Percentiles rank a stretch among this genome's conserved stretches.
Conservation (phyloP, 495 filamentous ascomycete genomes). For the Penicillium tannophilum region DNA sequence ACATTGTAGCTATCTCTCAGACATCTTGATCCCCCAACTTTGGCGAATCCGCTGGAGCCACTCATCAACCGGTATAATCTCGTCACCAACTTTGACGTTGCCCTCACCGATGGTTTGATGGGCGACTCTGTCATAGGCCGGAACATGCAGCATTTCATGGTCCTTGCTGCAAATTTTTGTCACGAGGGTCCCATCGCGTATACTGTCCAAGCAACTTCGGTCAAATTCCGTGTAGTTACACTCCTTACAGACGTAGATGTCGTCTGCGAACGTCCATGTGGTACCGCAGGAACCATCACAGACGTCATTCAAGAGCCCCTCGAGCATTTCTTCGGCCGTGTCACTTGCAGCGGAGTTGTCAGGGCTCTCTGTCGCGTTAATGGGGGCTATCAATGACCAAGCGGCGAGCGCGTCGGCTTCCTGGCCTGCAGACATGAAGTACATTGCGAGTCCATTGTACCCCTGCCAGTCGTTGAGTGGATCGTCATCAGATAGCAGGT, state of each 20-base stretch:
- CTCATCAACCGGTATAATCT: conserved; percentile 36
- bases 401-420: conserved; percentile 21
- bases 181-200: conserved; percentile 28
- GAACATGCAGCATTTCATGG: conserved; percentile 40
- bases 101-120: conserved; percentile 22
- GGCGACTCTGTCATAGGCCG: conserved; percentile 32
- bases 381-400: conserved; percentile 21
- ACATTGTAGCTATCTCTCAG: neutral
- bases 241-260: neutral
- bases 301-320: neutral
- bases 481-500: conserved; percentile 48
- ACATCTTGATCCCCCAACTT: conserved; percentile 11
- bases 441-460: conserved; percentile 29
- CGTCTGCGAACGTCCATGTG: neutral
- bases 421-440: conserved; percentile 21
- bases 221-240: neutral
- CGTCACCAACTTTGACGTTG: conserved; percentile 32
- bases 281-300: neutral
- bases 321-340: neutral
- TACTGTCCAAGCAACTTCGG: neutral
- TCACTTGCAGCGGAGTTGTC: neutral
- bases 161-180: conserved; percentile 35
- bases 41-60: conserved; percentile 27
- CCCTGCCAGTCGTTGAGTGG: conserved; percentile 44
- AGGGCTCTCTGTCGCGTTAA: neutral